Conservation (phyloP, 768 basidiomycete genomes). For the Asterophora lycoperdoides region DNA sequence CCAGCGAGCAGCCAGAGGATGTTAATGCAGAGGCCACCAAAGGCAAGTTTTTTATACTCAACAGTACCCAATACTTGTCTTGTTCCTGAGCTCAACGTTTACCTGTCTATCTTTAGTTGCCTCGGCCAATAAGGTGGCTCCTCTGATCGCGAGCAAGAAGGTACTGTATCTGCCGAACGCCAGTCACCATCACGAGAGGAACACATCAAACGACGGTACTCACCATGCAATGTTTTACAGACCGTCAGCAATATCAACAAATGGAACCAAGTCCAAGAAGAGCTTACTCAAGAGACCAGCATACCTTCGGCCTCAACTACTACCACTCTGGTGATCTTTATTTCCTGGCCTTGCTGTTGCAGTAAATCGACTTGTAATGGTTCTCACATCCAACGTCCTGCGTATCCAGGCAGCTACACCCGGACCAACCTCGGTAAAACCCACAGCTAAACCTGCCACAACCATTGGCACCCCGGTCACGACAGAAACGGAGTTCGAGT, state of each 20-base stretch:
- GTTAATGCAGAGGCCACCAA: slow-evolving; percentile 41
- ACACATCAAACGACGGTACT: slow-evolving; percentile 5
- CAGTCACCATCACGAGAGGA: slow-evolving; percentile 2
- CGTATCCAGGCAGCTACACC: slow-evolving; percentile 24
- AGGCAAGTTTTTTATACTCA: slow-evolving; percentile 35
- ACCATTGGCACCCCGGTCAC: slow-evolving; percentile 26
- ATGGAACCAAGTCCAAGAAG: slow-evolving; percentile 96
- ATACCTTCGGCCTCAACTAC: slow-evolving; percentile 18
- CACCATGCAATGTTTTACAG: slow-evolving; percentile 35
- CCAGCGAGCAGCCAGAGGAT: slow-evolving; percentile 41
- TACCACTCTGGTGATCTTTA: slow-evolving; percentile 30
- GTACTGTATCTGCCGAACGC: slow-evolving; percentile 31
- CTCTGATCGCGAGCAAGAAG: slow-evolving; percentile 83
- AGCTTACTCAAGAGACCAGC: slow-evolving; percentile 52
- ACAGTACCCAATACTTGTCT: too few species aligned
- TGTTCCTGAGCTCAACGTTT: not conserved
- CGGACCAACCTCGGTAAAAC: slow-evolving; percentile 16
- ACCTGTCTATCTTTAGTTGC: slow-evolving; percentile 18
- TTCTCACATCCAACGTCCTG: slow-evolving; percentile 24
- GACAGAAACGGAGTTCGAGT: slow-evolving; percentile 70
- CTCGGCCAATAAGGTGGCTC: slow-evolving; percentile 69
- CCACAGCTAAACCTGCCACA: slow-evolving; percentile 12
- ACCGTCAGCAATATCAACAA: slow-evolving; percentile 89
- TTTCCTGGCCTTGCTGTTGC: slow-evolving; percentile 23
- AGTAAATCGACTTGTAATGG: slow-evolving; percentile 18